These are phyloP conservation scores for Anthostomella pinea DNA, from an alignment of 2,329 filamentous ascomycete genomes.

Conservation along the genomic window DNA sequence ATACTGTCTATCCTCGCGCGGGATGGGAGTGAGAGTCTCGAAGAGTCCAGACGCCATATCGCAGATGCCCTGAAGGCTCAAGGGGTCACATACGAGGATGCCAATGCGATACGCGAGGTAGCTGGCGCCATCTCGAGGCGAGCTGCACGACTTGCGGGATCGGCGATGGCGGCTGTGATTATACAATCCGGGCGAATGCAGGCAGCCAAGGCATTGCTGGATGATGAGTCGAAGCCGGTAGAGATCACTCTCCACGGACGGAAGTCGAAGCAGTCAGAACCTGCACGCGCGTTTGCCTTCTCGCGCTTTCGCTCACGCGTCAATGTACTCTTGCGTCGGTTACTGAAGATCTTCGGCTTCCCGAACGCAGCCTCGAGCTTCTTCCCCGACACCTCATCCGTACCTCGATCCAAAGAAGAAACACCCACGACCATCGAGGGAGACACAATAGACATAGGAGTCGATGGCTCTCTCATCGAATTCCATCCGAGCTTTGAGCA, in stretches of 20 bases:
- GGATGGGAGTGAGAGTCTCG: constrained; percentile 52
- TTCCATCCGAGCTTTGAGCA: constrained; percentile 70
- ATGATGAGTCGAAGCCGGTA: too few relatives aligned
- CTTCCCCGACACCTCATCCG: too few relatives aligned
- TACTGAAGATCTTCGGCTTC: too few relatives aligned
- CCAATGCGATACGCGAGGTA: constrained; percentile 58
- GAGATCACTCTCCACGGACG: too few relatives aligned
- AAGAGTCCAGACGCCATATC: constrained; percentile 41
- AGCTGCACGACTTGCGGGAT: constrained; percentile 63
- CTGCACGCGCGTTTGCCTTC: too few relatives aligned
- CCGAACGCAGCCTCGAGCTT: too few relatives aligned
- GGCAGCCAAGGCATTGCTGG: too few relatives aligned
- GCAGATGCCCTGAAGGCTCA: constrained; percentile 40
- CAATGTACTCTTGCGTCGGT: too few relatives aligned
- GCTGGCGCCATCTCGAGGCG: constrained; percentile 63
- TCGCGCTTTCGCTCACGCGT: too few relatives aligned
- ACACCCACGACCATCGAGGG: neutral
- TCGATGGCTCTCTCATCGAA: constrained; percentile 70
- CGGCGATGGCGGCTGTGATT: constrained; percentile 62
- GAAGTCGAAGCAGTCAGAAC: too few relatives aligned
- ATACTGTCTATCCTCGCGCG: constrained; percentile 63
- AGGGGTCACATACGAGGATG: constrained; percentile 50
- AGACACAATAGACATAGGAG: constrained; percentile 61
- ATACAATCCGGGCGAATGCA: constrained; percentile 54
- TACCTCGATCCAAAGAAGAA: neutral